These are phyloP conservation scores for Venturia oleaginea DNA, from an alignment of 2,329 filamentous ascomycete genomes.

Conservation along the genomic window DNA sequence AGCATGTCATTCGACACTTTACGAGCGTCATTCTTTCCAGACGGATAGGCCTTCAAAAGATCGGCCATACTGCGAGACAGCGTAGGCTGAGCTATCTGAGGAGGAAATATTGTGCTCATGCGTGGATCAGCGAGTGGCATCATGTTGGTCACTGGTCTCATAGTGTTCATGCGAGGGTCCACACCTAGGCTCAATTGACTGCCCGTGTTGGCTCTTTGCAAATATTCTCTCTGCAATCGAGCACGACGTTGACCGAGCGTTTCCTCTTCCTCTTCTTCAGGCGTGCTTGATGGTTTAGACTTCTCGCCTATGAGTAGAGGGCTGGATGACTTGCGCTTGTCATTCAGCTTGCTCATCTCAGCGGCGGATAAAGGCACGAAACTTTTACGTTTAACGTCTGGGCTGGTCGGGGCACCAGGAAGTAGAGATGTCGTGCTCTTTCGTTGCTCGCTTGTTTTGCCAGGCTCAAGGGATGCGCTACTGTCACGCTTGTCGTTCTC, in stretches of 20 bases:
- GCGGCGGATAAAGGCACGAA: slow-evolving; percentile 15
- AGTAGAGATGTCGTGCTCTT: neutral
- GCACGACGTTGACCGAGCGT: slow-evolving; percentile 69
- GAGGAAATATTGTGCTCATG: neutral
- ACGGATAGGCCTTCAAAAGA: slow-evolving; percentile 48
- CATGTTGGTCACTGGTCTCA: neutral
- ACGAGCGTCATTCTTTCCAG: slow-evolving; percentile 26
- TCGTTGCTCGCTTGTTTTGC: neutral
- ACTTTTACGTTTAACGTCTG: neutral
- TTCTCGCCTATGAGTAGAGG: neutral
- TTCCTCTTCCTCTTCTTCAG: slow-evolving; percentile 52
- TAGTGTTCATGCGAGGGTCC: slow-evolving; percentile 15
- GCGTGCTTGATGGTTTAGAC: slow-evolving; percentile 19
- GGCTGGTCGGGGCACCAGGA: slow-evolving; percentile 17
- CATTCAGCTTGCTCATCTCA: slow-evolving; percentile 20
- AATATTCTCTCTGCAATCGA: slow-evolving; percentile 46
- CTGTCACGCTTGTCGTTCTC: slow-evolving; percentile 18
- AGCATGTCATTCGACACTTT: slow-evolving; percentile 29
- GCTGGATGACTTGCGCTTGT: slow-evolving; percentile 18
- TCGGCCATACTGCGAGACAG: slow-evolving; percentile 50
- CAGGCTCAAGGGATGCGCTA: neutral
- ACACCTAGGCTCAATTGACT: slow-evolving; percentile 3
- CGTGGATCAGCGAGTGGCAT: neutral
- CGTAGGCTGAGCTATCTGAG: neutral
- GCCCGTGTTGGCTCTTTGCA: neutral